phyloP scores from a whole-genome alignment of 2,329 filamentous ascomycete genomes.

The Aspergillus sp. region DNA sequence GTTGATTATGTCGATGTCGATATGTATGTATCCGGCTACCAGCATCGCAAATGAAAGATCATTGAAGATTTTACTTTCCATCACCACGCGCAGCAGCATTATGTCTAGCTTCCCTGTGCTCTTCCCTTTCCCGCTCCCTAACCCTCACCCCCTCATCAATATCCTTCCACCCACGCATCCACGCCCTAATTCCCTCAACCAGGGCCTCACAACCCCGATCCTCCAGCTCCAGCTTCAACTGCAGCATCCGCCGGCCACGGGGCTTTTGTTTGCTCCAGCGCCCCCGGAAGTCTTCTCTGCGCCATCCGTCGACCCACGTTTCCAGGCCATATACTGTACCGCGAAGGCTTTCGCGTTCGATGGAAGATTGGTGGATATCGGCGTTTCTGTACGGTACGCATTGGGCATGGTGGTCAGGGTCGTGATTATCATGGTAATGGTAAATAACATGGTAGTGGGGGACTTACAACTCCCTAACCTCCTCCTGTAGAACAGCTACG shows the following conservation, averaged over 20 bases:
- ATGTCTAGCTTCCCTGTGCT: conserved; percentile 32
- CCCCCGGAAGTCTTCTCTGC: conserved; percentile 14
- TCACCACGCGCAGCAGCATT: too few species aligned
- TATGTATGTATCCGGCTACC: too few species aligned
- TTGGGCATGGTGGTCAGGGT: neutral
- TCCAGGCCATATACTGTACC: conserved; percentile 30
- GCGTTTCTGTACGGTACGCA: conserved; percentile 13
- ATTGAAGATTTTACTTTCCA: too few species aligned
- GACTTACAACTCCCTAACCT: conserved; percentile 50
- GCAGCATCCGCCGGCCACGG: neutral
- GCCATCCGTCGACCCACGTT: conserved; percentile 23
- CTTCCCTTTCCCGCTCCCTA: conserved; percentile 53
- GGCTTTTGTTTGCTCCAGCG: conserved; percentile 12
- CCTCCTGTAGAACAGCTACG: conserved; percentile 53
- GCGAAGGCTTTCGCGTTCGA: conserved; percentile 28
- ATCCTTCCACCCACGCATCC: conserved; percentile 38
- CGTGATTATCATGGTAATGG: too few species aligned
- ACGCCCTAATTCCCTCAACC: conserved; percentile 34
- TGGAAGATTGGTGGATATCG: conserved; percentile 25
- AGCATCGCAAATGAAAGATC: too few species aligned
- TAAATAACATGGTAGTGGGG: too few species aligned
- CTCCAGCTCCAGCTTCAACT: conserved; percentile 1
- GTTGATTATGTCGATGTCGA: too few species aligned
- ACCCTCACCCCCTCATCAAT: conserved; percentile 31
- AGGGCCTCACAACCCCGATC: conserved; percentile 22